Conservation (phyloP, 495 filamentous ascomycete species). For the Podospora sp. region DNA sequence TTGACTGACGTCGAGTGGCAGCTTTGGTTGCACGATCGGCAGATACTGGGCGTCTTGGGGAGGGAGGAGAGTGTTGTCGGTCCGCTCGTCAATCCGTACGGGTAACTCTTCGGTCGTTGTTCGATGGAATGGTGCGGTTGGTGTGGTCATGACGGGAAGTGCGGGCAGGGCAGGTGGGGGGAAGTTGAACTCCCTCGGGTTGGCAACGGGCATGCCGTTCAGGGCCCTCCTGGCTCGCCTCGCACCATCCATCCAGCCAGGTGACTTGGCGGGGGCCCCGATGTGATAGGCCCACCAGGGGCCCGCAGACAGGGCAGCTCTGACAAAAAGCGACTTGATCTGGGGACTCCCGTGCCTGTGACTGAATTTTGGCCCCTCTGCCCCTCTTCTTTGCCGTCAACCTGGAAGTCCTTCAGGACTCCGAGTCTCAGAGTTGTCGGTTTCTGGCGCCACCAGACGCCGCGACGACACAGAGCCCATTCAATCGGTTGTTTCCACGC, state of each 20-base stretch:
- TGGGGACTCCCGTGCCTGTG: background rate
- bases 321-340: constrained; percentile 7
- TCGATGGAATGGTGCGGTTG: background rate
- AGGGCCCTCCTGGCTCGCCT: constrained; percentile 11
- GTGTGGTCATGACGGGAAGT: background rate
- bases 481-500: background rate
- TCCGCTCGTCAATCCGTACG: background rate
- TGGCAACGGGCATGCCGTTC: background rate
- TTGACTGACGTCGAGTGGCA: constrained; percentile 7
- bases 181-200: background rate
- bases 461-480: background rate
- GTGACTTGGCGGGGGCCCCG: constrained; percentile 8
- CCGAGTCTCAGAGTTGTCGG: background rate
- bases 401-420: constrained; percentile 8
- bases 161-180: constrained; percentile 3
- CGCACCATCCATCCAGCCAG: constrained; percentile 5
- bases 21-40: constrained; percentile 9
- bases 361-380: background rate
- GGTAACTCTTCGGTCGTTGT: background rate
- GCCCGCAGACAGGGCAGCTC: background rate
- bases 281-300: constrained; percentile 12
- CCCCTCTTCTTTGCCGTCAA: constrained; percentile 1
- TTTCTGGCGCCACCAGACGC: background rate
- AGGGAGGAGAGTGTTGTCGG: background rate
- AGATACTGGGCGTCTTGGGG: background rate